Base-by-base conservation (phyloP, 2,329 filamentous ascomycete genomes). In the Diplodia corticola region DNA sequence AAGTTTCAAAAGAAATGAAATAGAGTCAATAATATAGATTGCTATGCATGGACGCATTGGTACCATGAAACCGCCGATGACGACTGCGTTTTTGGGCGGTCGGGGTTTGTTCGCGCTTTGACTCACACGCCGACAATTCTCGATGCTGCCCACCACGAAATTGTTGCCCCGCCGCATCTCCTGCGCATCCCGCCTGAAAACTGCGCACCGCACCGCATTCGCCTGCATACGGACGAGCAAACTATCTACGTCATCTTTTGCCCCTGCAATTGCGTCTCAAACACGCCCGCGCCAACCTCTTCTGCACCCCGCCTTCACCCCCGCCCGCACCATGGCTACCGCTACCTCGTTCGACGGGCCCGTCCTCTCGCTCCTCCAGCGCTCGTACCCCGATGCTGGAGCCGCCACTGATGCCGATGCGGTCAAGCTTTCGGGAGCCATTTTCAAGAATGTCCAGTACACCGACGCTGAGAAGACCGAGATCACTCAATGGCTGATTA, bases 401-500 rank as follows among this genome's bases (percentile, higher is more conserved):
- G 73, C 74, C n/a, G 72, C 72, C 67, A 67, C 71, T 60, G 74
- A 77, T 69, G 72, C 74, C 35, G 76, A 79, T 65, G 71, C 76
- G 49, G 72, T 78, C 71, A 78, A 82, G 71, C 77, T 81, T 69
- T 82, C 81, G 68, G 79, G 84, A 77, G 86, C 84, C 76, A 91
- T 94, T 74, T 88, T 92, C 81, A 83, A 86, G 70, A 80, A 85
- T 69, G 85, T 86, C 75, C 88, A 86, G 73, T 96, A 95, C 83
- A 88, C 87, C 69, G 83, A 89, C 73, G 85, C 88, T 70, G 93
- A 98, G 81, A 89, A 93, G 81, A 86, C 90, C 20, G 92, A 97
- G 81, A 90, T 97, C 78, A 88, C 90, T 80, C 90, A 95, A 83
- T 97, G 93, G 93, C 85, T 94, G 75, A 89, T 88, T 74, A 91